Percentiles rank a stretch among this genome's conserved stretches.
phyloP scores from a whole-genome alignment of 2,329 filamentous ascomycete genomes.

The Stachybotrys chartarum region DNA sequence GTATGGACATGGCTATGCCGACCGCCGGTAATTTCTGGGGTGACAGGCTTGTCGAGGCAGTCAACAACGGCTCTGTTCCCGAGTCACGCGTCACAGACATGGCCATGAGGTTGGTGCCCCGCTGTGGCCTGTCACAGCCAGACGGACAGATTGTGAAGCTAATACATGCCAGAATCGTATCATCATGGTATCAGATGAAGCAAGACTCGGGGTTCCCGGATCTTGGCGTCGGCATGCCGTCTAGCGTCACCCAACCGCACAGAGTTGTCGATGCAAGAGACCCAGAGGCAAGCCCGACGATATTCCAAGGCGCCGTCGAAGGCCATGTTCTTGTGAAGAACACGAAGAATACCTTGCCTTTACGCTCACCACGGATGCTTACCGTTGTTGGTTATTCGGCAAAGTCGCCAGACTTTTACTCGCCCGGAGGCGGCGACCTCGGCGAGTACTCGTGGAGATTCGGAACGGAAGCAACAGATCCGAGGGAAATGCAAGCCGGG shows the following conservation, averaged over 20 bases:
- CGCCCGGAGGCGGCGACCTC: background rate
- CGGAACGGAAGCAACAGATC: background rate
- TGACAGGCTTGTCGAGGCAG: conserved; percentile 61
- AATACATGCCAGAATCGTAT: conserved; percentile 48
- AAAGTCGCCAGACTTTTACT: background rate
- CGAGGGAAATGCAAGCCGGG: background rate
- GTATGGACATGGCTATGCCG: conserved; percentile 67
- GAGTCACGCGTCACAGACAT: conserved; percentile 71
- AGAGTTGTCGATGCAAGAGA: conserved; percentile 42
- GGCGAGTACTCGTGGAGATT: background rate
- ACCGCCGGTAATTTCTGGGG: conserved; percentile 45
- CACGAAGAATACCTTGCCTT: conserved; percentile 50
- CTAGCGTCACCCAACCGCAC: conserved; percentile 48
- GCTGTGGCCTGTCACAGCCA: background rate
- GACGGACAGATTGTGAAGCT: background rate
- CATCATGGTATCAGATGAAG: conserved; percentile 50
- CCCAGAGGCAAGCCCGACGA: conserved; percentile 30
- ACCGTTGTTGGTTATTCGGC: conserved; percentile 53
- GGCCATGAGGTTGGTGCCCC: conserved; percentile 38
- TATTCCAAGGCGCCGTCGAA: conserved; percentile 38
- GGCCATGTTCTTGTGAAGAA: conserved; percentile 69
- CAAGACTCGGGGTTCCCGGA: conserved; percentile 40
- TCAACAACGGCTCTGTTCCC: conserved; percentile 69
- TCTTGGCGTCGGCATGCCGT: conserved; percentile 45
- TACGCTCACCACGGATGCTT: conserved; percentile 34